Percentiles rank a stretch among this genome's conserved stretches.
phyloP scores from a whole-genome alignment of 441 rosid species.

The Rhodomyrtus psidioides region DNA sequence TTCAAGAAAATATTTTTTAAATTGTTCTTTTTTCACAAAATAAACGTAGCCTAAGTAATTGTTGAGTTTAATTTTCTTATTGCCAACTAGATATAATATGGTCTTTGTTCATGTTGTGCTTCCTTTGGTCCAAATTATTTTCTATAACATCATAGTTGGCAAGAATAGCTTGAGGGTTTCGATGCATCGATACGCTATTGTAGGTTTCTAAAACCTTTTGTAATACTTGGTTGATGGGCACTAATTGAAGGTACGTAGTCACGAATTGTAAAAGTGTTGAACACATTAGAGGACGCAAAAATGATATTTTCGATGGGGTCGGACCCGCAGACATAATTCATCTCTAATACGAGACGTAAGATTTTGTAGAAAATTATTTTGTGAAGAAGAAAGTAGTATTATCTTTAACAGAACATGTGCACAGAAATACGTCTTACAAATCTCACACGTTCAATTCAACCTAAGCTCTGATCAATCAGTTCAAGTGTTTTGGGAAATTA shows the following conservation, averaged over 20 bases:
- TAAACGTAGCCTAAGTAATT: background rate
- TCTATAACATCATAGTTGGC: background rate
- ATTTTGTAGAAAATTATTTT: background rate
- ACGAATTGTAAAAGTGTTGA: background rate
- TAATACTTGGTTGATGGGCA: background rate
- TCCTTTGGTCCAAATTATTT: background rate
- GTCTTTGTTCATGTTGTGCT: background rate
- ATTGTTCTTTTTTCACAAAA: background rate
- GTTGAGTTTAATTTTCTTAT: background rate
- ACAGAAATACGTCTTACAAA: background rate
- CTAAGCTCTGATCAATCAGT: background rate
- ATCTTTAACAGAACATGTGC: background rate
- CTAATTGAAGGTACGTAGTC: background rate
- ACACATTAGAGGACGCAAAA: background rate
- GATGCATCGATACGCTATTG: background rate
- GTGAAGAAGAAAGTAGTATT: background rate
- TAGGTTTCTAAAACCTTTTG: background rate
- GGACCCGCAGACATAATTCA: background rate
- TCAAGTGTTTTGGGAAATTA: background rate
- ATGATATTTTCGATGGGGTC: background rate
- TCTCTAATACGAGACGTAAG: background rate
- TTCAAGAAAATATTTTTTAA: background rate
- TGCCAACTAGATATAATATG: background rate
- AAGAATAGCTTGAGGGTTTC: background rate
- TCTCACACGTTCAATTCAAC: background rate